A percentile compares a stretch with the other conserved stretches of the same genome.
phyloP scores from a whole-genome alignment of 805 yeast species.

The Hanseniaspora clermontiae region DNA sequence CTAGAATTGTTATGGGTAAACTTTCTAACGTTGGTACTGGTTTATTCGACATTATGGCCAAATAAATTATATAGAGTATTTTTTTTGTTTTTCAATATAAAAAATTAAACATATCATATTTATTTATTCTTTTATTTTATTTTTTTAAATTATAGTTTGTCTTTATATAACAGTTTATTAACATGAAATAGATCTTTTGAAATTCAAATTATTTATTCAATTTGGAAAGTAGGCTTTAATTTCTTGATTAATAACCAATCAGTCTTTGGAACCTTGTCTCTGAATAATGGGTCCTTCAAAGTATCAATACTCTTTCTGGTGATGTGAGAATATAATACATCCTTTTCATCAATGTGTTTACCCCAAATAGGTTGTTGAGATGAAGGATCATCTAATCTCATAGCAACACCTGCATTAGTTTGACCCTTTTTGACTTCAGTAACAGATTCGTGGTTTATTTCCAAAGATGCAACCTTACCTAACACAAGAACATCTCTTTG shows the following conservation, averaged over 20 bases:
- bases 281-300: conserved; percentile 95
- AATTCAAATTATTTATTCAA: conserved; percentile 29
- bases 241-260: conserved; percentile 90
- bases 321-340: conserved; percentile 77
- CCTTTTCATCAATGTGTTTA: conserved; percentile 92
- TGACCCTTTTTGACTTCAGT: conserved; percentile 82
- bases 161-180: background rate
- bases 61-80: conserved; percentile 18
- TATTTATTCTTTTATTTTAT: background rate
- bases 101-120: background rate
- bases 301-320: conserved; percentile 86
- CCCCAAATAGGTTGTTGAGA: conserved; percentile 97
- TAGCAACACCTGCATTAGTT: conserved; percentile 96
- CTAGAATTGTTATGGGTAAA: conserved; percentile 85
- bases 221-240: conserved; percentile 78
- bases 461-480: conserved; percentile 86
- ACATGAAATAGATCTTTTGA: background rate
- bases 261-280: conserved; percentile 84
- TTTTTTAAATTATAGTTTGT: background rate
- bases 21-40: conserved; percentile 92
- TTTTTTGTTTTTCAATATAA: background rate
- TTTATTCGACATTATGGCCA: conserved; percentile 61
- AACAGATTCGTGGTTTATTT: conserved; percentile 82
- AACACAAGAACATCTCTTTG: conserved; percentile 52
- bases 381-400: conserved; percentile 88